Percentiles rank a stretch among this genome's conserved stretches.
Conservation (phyloP, 805 yeast species). For the Metschnikowia similis region DNA sequence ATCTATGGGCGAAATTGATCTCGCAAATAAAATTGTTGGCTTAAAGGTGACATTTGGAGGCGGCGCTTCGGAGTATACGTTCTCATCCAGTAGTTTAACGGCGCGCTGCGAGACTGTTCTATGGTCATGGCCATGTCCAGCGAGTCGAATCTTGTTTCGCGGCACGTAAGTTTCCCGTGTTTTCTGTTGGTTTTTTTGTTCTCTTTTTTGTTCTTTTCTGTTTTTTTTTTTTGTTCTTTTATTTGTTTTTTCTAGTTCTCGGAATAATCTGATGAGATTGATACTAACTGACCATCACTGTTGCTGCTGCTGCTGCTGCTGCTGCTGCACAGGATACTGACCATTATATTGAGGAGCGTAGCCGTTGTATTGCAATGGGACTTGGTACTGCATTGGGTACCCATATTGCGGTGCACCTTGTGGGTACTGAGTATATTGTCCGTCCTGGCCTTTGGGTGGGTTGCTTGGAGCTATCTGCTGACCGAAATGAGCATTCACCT, state of each 20-base stretch:
- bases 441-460: constrained; percentile 7
- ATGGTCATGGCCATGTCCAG: no score
- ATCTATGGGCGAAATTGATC: background rate
- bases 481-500: background rate
- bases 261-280: background rate
- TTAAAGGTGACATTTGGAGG: background rate
- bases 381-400: constrained; percentile 18
- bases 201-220: background rate
- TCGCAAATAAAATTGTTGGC: background rate
- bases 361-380: constrained; percentile 24
- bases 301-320: constrained; percentile 13
- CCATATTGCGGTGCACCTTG: constrained; percentile 16
- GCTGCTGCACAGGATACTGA: constrained; percentile 21
- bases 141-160: no score
- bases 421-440: constrained; percentile 13
- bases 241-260: constrained; percentile 6
- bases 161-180: background rate
- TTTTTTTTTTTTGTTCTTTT: background rate
- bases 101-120: no score
- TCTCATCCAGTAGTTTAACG: background rate
- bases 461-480: constrained; percentile 6
- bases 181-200: no score
- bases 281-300: constrained; percentile 2
- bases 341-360: constrained; percentile 24
- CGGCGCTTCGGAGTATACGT: background rate